Percentiles rank a stretch among this genome's conserved stretches.
Conservation (phyloP, 371 early-diverging fungal genomes). For the Haplosporangium sp. region DNA sequence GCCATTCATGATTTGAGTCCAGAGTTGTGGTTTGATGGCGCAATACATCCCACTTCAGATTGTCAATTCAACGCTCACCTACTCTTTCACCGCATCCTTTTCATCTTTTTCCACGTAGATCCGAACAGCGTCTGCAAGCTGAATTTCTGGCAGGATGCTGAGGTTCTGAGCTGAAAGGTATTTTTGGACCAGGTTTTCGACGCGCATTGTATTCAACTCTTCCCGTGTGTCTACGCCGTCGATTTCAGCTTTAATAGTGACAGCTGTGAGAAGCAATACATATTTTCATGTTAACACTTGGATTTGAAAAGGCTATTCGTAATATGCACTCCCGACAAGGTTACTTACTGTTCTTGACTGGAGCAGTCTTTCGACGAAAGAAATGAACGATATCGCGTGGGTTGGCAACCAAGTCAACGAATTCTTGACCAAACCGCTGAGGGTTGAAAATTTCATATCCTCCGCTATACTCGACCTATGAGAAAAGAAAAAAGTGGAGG, state of each 20-base stretch:
- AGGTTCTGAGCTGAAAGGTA: constrained; percentile 74
- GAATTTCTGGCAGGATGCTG: constrained; percentile 80
- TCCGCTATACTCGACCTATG: constrained; percentile 85
- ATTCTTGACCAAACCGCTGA: constrained; percentile 84
- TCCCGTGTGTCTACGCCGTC: constrained; percentile 50
- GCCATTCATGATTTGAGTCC: too few relatives aligned
- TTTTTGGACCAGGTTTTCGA: constrained; percentile 83
- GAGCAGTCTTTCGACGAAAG: constrained; percentile 60
- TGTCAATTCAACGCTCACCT: background rate
- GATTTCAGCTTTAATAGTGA: constrained; percentile 13
- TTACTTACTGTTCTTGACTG: constrained; percentile 12
- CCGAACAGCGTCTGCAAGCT: constrained; percentile 82
- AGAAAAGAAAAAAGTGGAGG: background rate
- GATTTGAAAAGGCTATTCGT: too few relatives aligned
- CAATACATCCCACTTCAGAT: background rate
- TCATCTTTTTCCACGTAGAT: constrained; percentile 93
- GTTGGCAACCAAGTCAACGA: constrained; percentile 93
- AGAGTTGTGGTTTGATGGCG: too few relatives aligned
- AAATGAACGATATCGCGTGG: constrained; percentile 92
- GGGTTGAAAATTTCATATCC: constrained; percentile 87
- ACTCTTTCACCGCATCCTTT: constrained; percentile 77
- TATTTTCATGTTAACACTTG: too few relatives aligned
- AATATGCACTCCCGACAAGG: background rate
- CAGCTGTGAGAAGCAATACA: background rate
- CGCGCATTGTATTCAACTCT: constrained; percentile 71